Conservation (phyloP, 1,139 yeast genomes). For the Hyphopichia khmerensis region DNA sequence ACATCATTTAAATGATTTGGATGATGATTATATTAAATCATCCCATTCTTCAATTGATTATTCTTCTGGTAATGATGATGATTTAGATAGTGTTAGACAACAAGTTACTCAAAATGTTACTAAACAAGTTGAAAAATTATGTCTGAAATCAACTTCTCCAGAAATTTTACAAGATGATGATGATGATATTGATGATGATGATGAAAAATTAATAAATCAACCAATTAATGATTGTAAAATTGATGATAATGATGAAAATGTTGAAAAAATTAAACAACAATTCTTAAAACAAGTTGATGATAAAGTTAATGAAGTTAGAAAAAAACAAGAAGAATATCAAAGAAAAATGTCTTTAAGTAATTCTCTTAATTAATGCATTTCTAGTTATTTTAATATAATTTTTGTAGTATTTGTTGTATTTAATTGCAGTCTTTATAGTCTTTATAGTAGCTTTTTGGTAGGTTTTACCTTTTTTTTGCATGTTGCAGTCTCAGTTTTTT, state of each 20-base stretch:
- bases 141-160: conserved; percentile 15
- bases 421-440: no score
- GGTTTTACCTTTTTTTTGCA: no score
- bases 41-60: conserved; percentile 11
- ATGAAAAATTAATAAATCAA: conserved; percentile 3
- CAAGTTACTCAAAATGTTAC: conserved; percentile 22
- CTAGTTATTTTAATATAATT: background rate
- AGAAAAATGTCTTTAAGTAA: conserved; percentile 2
- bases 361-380: background rate
- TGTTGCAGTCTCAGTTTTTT: no score
- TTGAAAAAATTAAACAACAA: conserved; percentile 17
- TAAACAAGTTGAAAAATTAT: conserved; percentile 19
- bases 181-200: conserved; percentile 7
- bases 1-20: background rate
- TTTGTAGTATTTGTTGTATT: background rate
- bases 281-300: conserved; percentile 23
- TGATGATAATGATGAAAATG: conserved; percentile 11
- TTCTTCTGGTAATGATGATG: conserved; percentile 9
- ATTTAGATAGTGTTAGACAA: conserved; percentile 17
- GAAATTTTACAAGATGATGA: conserved; percentile 5
- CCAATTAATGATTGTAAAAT: conserved; percentile 3
- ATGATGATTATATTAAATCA: conserved; percentile 5
- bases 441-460: no score
- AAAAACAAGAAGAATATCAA: conserved; percentile 12
- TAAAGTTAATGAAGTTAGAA: conserved; percentile 12